Conservation (phyloP, 2,329 filamentous ascomycete species). For the Metarhizium sp. region DNA sequence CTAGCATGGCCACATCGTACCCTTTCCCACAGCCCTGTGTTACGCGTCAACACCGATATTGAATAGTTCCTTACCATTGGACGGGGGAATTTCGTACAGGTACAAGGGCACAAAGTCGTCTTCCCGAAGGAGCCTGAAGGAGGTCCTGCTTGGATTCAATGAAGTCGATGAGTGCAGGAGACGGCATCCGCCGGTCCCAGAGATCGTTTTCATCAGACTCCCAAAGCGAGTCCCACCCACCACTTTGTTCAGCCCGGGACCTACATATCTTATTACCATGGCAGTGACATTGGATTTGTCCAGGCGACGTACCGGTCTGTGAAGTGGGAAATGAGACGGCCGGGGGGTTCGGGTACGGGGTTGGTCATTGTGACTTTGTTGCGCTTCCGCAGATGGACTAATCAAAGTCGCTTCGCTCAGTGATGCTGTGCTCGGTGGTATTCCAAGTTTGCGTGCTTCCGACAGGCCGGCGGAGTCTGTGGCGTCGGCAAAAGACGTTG, state of each 20-base stretch:
- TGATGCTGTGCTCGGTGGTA: not conserved
- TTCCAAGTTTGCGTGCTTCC: not conserved
- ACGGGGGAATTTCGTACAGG: not conserved
- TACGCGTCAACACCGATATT: not conserved
- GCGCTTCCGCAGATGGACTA: not conserved
- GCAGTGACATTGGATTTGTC: not conserved
- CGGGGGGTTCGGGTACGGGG: not conserved
- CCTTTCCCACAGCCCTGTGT: conserved; percentile 4
- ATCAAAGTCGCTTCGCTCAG: too few species aligned
- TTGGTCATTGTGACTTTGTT: not conserved
- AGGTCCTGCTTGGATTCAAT: not conserved
- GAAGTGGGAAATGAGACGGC: not conserved
- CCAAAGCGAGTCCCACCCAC: conserved; percentile 4
- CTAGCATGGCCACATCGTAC: conserved; percentile 7
- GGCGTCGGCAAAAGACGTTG: too few species aligned
- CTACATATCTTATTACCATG: not conserved
- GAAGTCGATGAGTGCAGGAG: conserved; percentile 4
- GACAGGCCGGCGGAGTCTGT: too few species aligned
- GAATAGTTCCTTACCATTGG: not conserved
- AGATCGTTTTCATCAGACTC: conserved; percentile 4
- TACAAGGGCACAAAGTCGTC: conserved; percentile 1
- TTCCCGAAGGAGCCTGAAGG: not conserved
- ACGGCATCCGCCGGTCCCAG: conserved; percentile 5
- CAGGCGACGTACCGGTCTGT: not conserved
- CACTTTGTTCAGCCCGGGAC: conserved; percentile 1